A percentile compares a stretch with the other conserved stretches of the same genome.
Evolutionary conservation across 352 stramenopile genomes (phyloP).

Genomic region (Globisporangium emineosum): DNA sequence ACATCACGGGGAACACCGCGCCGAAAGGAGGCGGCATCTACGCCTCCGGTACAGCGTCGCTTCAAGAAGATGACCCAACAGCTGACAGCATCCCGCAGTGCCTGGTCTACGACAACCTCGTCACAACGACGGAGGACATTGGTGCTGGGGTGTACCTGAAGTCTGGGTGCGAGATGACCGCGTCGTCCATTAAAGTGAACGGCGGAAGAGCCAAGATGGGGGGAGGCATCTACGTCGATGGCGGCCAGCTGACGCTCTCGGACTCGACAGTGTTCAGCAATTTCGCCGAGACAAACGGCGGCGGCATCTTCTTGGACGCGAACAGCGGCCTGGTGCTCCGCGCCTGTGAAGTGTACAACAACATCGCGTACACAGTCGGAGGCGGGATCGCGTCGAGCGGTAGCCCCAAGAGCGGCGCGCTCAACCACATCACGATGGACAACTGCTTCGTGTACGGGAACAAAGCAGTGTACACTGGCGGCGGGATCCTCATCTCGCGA

Average conservation of each 20-base stretch:
- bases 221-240: constrained; percentile 28
- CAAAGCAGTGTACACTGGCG: constrained; percentile 22
- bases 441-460: constrained; percentile 27
- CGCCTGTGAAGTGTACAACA: constrained; percentile 25
- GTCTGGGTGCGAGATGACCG: constrained; percentile 15
- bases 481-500: constrained; percentile 26
- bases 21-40: constrained; percentile 28
- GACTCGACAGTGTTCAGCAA: constrained; percentile 13
- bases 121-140: constrained; percentile 5
- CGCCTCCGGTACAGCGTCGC: not conserved
- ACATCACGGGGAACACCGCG: constrained; percentile 24
- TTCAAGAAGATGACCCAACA: not conserved
- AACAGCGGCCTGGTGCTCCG: constrained; percentile 19
- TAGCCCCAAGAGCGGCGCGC: not conserved
- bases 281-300: constrained; percentile 14
- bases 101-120: not conserved
- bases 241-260: constrained; percentile 16
- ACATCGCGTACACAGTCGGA: constrained; percentile 27
- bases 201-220: constrained; percentile 20
- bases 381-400: constrained; percentile 26
- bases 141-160: constrained; percentile 30
- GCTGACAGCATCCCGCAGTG: not conserved
- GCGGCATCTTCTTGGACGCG: constrained; percentile 25
- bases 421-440: constrained; percentile 20
- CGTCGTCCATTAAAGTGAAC: constrained; percentile 15